Conservation (phyloP, 495 filamentous ascomycete species). For the Achaetomiella virescens region DNA sequence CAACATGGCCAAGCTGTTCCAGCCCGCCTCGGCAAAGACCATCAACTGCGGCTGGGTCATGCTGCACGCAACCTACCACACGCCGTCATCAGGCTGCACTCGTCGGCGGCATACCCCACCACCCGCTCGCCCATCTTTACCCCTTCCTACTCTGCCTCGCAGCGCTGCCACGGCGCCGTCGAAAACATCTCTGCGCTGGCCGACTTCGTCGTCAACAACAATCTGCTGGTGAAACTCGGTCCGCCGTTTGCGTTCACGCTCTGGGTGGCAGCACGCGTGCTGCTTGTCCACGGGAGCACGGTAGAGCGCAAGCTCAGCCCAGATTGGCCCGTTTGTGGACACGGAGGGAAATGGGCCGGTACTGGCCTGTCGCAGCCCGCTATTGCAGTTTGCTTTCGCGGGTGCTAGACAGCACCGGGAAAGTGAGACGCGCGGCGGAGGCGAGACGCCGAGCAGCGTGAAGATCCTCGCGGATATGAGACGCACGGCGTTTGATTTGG, state of each 20-base stretch:
- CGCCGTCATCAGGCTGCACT: conserved; percentile 81
- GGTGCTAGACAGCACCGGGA: conserved; percentile 76
- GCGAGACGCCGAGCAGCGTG: conserved; percentile 72
- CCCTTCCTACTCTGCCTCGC: conserved; percentile 73
- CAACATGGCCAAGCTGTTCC: conserved; percentile 69
- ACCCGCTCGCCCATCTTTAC: conserved; percentile 80
- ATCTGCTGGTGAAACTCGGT: conserved; percentile 70
- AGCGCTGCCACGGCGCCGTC: conserved; percentile 73
- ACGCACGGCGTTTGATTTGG: conserved; percentile 75
- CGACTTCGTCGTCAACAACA: conserved; percentile 64
- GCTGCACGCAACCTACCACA: conserved; percentile 70
- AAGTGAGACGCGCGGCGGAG: conserved; percentile 64
- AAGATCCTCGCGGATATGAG: conserved; percentile 87
- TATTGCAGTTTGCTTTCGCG: conserved; percentile 75
- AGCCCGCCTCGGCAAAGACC: conserved; percentile 54
- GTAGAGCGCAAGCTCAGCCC: conserved; percentile 74
- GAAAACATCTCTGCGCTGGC: conserved; percentile 75
- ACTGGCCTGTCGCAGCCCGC: conserved; percentile 77
- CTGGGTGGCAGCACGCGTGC: conserved; percentile 82
- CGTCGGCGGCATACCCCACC: conserved; percentile 87
- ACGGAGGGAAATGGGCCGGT: conserved; percentile 73
- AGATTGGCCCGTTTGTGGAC: conserved; percentile 73
- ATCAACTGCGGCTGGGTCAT: conserved; percentile 81
- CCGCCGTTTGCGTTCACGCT: conserved; percentile 85
- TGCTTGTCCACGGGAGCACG: conserved; percentile 82